Base-by-base conservation (phyloP, 2,329 filamentous ascomycete genomes). In the Samsoniella hepiali region DNA sequence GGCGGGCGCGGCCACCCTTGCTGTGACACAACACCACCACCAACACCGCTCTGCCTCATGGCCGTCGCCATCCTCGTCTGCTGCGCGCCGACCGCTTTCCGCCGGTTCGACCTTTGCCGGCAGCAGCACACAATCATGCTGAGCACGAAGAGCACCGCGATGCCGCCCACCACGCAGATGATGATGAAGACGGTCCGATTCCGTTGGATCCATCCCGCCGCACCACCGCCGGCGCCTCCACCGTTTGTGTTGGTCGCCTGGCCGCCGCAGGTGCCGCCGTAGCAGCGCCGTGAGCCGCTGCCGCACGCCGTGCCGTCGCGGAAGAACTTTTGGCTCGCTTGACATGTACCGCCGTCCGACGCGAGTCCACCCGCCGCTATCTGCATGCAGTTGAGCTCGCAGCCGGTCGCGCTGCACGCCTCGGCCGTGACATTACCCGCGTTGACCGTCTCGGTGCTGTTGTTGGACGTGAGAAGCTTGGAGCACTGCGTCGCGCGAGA, bases 401-500 rank as follows among this genome's bases (percentile, higher is more conserved):
- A 66, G 6, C 63, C 58, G 3, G 57, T 55, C 29, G 17, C 17
- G 54, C 42, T 58, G 76, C 93, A 97, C 7, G 91, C 88, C 53
- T 58, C 17, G 42, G 86, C 87, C 45, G 81, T 81, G 38, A 86
- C 87, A 45, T 82, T 81, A 63, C 78, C 86, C 76, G 92, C 96
- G 7, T 91, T 88, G 9, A 91, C 88, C 69, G 86, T 87, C 1
- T 90, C 93, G 70, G 91, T 85, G 76, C 92, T 93, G 72, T 82
- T 84, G 64, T 84, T 82, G 0, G 87, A 88, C 67, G 88, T 84
- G 29, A 91, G 91, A 83, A 96, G 90, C 32, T 93, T 79, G 2
- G 86, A 87, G 78, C 92, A 96, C 76, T 96, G 92, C 71, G 87
- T 81, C 73, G 95, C 85, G 66, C 92, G 86, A 63, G 88, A 92